Base-by-base conservation (phyloP, 106 monocot genomes). In the Dendrobium huoshanense region DNA sequence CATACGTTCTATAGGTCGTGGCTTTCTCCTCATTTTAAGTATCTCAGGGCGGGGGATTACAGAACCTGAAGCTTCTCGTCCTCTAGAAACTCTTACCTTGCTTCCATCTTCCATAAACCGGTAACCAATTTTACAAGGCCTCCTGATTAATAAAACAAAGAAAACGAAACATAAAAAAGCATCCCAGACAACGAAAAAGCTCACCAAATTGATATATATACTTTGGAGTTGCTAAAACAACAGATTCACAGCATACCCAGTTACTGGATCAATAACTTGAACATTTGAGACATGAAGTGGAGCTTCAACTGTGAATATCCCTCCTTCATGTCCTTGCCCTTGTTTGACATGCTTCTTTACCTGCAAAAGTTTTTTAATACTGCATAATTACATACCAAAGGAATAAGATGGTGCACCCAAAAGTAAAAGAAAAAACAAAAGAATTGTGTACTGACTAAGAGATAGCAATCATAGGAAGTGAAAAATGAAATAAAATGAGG, bases 281-380 rank as follows among this genome's bases (percentile, higher is more conserved):
- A 98, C 97, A 84, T 98, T 98, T 47, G 97, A 98, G 61, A 95
- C 94, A 88, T 98, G 97, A 77, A 98, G 94, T 75, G 97, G 97
- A 80, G 97, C 91, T 83, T 98, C 97, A 40, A 93, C 82, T 22
- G 85, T 84, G 72, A 93, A 93, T 68, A 93, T 93, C 17, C 93
- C 97, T 65, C 97, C 97, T 79, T 88, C 92, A 49, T 98, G 97
- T 9, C 97, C 97, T 80, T 94, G 91, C 5, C 97, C 97, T 79
- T 94, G 92, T 80, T 98, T 98, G 77, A 98, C 92, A 82, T 98
- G 97, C 72, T 98, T 98, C 79, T 98, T 98, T 25, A 98, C 92
- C 97, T 98, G 75, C 17, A 87, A 78, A 42, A 51, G 10, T 20
- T 15, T 31, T 70, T 15, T 4, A 33, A 11, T 27, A 15, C 8